Evolutionary conservation across 2,329 filamentous ascomycete species (phyloP).

Genomic region (Aphanocladium album): DNA sequence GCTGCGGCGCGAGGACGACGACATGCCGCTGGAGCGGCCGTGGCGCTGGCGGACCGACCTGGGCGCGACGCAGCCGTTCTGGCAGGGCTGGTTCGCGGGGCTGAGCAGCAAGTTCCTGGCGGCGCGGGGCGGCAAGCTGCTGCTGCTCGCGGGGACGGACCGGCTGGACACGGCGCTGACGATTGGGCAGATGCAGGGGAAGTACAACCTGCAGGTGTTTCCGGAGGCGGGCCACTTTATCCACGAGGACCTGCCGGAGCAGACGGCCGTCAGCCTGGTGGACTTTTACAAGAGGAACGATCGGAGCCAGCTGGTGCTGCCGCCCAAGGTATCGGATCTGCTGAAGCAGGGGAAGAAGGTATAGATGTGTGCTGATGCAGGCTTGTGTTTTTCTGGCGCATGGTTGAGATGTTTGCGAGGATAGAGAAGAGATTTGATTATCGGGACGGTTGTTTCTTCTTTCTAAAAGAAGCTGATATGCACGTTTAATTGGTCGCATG

Average conservation of each 20-base stretch:
- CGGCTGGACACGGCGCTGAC: slow-evolving; percentile 85
- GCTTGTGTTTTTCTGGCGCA: background rate
- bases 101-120: slow-evolving; percentile 83
- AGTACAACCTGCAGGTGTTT: slow-evolving; percentile 92
- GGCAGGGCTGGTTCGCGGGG: slow-evolving; percentile 89
- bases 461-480: no score
- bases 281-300: slow-evolving; percentile 95
- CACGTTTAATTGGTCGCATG: no score
- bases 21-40: slow-evolving; percentile 36
- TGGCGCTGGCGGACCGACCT: slow-evolving; percentile 89
- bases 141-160: slow-evolving; percentile 85
- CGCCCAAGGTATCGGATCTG: slow-evolving; percentile 83
- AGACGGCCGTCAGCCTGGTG: slow-evolving; percentile 76
- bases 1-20: slow-evolving; percentile 35
- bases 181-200: slow-evolving; percentile 97
- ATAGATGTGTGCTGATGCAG: slow-evolving; percentile 20
- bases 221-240: slow-evolving; percentile 95
- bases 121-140: slow-evolving; percentile 75
- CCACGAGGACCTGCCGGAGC: slow-evolving; percentile 89
- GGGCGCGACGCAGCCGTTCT: slow-evolving; percentile 78
- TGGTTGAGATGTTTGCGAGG: no score
- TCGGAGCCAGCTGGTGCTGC: slow-evolving; percentile 74
- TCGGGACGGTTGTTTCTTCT: no score
- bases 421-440: no score
- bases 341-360: slow-evolving; percentile 58